These are phyloP conservation scores for Dendryphion nanum DNA, from an alignment of 2,329 filamentous ascomycete genomes.

Conservation along the genomic window DNA sequence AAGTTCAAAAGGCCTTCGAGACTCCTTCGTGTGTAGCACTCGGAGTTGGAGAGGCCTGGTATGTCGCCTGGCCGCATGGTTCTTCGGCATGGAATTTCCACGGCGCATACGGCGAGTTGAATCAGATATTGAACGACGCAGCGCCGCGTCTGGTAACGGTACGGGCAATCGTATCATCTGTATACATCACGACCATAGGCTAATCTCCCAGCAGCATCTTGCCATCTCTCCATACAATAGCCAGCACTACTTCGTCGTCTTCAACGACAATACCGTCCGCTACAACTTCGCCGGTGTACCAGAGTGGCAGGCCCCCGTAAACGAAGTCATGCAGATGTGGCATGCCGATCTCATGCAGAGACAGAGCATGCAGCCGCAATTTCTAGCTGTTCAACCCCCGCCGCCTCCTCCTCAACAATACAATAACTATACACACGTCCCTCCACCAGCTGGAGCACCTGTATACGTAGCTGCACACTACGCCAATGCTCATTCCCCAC, in stretches of 20 bases:
- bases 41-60: slow-evolving; percentile 32
- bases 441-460: not conserved
- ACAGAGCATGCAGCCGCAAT: slow-evolving; percentile 5
- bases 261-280: slow-evolving; percentile 29
- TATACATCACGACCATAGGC: too few species aligned
- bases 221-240: slow-evolving; percentile 34
- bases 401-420: slow-evolving; percentile 5
- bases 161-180: too few species aligned
- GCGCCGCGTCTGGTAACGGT: slow-evolving; percentile 27
- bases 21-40: slow-evolving; percentile 29
- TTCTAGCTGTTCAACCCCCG: not conserved
- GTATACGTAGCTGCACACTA: slow-evolving; percentile 1
- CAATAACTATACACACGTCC: not conserved
- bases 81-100: slow-evolving; percentile 33
- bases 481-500: not conserved
- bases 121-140: slow-evolving; percentile 26
- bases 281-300: slow-evolving; percentile 33
- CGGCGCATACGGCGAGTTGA: slow-evolving; percentile 25
- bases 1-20: slow-evolving; percentile 32
- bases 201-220: slow-evolving; percentile 32
- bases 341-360: slow-evolving; percentile 20
- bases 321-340: slow-evolving; percentile 31
- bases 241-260: slow-evolving; percentile 34
- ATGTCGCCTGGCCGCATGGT: slow-evolving; percentile 32
- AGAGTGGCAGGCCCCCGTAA: slow-evolving; percentile 36